A percentile compares a stretch with the other conserved stretches of the same genome.
phyloP scores from a whole-genome alignment of 768 basidiomycete genomes.

The Agaricus sinodeliciosus region DNA sequence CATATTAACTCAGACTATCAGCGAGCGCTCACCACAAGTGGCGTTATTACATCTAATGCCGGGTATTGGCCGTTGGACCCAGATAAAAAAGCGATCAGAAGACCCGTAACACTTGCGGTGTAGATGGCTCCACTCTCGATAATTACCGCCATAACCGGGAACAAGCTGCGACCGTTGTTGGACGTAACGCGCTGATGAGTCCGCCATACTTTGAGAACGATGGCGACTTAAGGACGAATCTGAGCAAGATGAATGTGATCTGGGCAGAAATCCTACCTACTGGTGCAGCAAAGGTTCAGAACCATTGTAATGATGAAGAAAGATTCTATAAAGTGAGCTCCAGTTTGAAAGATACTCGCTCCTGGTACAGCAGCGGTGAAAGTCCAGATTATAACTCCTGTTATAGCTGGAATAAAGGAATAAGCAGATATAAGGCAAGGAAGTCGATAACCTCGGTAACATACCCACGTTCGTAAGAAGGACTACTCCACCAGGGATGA shows the following conservation, averaged over 20 bases:
- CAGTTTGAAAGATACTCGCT: background rate
- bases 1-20: no score
- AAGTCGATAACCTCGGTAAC: background rate
- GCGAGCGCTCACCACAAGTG: background rate
- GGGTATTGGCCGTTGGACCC: slow-evolving; percentile 1
- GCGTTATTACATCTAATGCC: slow-evolving; percentile 2
- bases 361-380: background rate
- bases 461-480: background rate
- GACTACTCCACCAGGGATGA: background rate
- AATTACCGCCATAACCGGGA: background rate
- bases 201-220: slow-evolving; percentile 1
- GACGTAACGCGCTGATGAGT: background rate
- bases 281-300: slow-evolving; percentile 3
- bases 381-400: background rate
- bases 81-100: background rate
- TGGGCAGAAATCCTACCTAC: background rate
- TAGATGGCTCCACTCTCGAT: slow-evolving; percentile 7
- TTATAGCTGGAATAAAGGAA: background rate
- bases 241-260: no score
- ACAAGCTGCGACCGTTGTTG: background rate
- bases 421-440: background rate
- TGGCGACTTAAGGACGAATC: background rate
- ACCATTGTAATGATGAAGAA: slow-evolving; percentile 3
- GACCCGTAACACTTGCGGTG: background rate
- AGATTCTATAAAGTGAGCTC: background rate